Evolutionary conservation across 768 basidiomycete genomes (phyloP).

Genomic region (Leccinum disarticulatum): DNA sequence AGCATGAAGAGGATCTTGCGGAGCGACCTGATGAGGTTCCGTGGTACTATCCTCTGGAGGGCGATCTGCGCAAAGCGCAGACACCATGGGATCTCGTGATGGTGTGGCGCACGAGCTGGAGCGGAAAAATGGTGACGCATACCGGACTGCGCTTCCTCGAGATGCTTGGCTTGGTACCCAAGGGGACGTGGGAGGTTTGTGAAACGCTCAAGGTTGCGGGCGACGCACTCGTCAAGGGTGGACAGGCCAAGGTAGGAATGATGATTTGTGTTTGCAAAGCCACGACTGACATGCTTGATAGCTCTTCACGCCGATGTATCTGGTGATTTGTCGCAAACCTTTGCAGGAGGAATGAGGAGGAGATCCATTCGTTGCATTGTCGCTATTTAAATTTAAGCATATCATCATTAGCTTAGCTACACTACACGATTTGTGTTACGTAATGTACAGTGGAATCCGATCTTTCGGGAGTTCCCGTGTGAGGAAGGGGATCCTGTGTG

Average conservation of each 20-base stretch:
- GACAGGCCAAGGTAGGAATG: constrained; percentile 72
- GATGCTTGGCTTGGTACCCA: constrained; percentile 75
- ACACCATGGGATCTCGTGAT: constrained; percentile 89
- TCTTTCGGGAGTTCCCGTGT: constrained; percentile 26
- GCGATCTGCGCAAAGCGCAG: constrained; percentile 89
- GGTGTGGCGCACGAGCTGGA: constrained; percentile 87
- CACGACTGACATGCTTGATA: constrained; percentile 27
- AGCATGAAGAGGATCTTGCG: constrained; percentile 93
- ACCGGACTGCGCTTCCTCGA: constrained; percentile 77
- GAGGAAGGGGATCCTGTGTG: constrained; percentile 16
- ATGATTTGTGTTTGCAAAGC: background rate
- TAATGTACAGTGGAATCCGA: constrained; percentile 24
- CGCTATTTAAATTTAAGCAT: background rate
- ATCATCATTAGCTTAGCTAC: background rate
- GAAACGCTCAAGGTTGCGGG: constrained; percentile 86
- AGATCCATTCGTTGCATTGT: background rate
- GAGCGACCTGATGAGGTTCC: constrained; percentile 72
- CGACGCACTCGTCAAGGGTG: constrained; percentile 77
- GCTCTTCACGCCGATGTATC: constrained; percentile 89
- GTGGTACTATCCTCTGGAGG: constrained; percentile 98
- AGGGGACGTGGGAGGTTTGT: constrained; percentile 89
- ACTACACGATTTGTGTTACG: background rate
- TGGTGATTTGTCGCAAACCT: constrained; percentile 63
- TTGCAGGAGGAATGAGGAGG: constrained; percentile 8
- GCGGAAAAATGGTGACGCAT: constrained; percentile 82